Percentiles rank a stretch among this genome's conserved stretches.
Conservation (phyloP, 768 basidiomycete genomes). For the Amanita rubescens region DNA sequence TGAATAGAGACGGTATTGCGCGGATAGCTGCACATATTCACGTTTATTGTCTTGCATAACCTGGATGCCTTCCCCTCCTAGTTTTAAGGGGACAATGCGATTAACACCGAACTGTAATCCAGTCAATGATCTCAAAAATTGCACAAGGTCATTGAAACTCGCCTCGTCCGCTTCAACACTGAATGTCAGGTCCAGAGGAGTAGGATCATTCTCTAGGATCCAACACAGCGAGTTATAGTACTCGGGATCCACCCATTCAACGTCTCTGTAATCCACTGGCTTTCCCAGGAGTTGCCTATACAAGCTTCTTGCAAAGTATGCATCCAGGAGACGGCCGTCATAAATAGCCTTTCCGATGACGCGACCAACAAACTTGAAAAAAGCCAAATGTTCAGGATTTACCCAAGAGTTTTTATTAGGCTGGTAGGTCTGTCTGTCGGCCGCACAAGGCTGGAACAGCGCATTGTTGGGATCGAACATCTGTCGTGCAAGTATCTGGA, state of each 20-base stretch:
- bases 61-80: constrained; percentile 71
- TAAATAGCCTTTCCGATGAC: constrained; percentile 98
- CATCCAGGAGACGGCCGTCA: constrained; percentile 92
- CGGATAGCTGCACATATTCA: constrained; percentile 94
- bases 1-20: constrained; percentile 86
- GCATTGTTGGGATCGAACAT: constrained; percentile 99
- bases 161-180: constrained; percentile 96
- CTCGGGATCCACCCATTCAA: constrained; percentile 97
- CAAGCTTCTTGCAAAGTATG: constrained; percentile 94
- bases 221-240: constrained; percentile 97
- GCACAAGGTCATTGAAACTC: constrained; percentile 16
- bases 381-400: constrained; percentile 91
- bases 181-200: constrained; percentile 81
- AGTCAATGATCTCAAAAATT: constrained; percentile 10
- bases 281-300: constrained; percentile 94
- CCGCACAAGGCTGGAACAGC: constrained; percentile 95
- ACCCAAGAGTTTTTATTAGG: constrained; percentile 92
- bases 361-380: constrained; percentile 98
- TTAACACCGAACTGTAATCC: constrained; percentile 75
- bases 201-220: constrained; percentile 97
- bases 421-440: constrained; percentile 92
- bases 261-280: constrained; percentile 91
- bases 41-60: constrained; percentile 96
- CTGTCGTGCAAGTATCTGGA: constrained; percentile 93
- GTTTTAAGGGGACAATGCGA: constrained; percentile 81